Conservation (phyloP, 495 filamentous ascomycete species). For the Aspergillus olivimuriae region DNA sequence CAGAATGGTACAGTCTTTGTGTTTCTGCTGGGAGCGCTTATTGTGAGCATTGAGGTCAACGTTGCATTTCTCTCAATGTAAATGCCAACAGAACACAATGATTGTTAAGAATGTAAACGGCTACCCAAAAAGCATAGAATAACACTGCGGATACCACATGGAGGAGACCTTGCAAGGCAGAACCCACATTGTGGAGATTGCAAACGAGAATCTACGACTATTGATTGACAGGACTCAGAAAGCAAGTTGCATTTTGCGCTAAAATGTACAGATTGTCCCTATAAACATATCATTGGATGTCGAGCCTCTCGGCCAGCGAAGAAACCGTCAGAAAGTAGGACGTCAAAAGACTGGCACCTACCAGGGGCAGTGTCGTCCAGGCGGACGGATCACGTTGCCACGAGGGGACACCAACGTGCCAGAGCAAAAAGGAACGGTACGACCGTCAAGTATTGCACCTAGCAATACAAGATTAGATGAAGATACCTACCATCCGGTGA, state of each 20-base stretch:
- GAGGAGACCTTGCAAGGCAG: too few relatives aligned
- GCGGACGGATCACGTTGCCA: constrained; percentile 16
- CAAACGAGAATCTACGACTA: too few relatives aligned
- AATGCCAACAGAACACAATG: too few relatives aligned
- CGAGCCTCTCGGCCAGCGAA: constrained; percentile 16
- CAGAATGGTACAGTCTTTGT: too few relatives aligned
- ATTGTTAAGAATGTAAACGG: too few relatives aligned
- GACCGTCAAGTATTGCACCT: constrained; percentile 21
- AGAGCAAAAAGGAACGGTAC: constrained; percentile 12
- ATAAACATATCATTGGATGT: constrained; percentile 27
- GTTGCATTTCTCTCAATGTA: too few relatives aligned
- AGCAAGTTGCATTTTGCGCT: constrained; percentile 12
- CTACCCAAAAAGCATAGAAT: too few relatives aligned
- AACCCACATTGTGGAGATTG: too few relatives aligned
- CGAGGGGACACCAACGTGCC: constrained; percentile 7
- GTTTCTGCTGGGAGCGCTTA: too few relatives aligned
- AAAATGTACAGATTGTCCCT: constrained; percentile 18
- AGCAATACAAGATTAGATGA: constrained; percentile 21
- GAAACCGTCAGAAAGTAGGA: constrained; percentile 18
- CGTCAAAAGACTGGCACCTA: constrained; percentile 34
- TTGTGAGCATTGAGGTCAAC: too few relatives aligned
- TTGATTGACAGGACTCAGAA: too few relatives aligned
- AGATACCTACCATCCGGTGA: constrained; percentile 20
- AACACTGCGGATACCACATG: too few relatives aligned
- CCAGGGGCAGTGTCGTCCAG: constrained; percentile 36